A percentile compares a stretch with the other conserved stretches of the same genome.
Evolutionary conservation across 441 rosid species (phyloP).

Genomic region (Croton setiger): DNA sequence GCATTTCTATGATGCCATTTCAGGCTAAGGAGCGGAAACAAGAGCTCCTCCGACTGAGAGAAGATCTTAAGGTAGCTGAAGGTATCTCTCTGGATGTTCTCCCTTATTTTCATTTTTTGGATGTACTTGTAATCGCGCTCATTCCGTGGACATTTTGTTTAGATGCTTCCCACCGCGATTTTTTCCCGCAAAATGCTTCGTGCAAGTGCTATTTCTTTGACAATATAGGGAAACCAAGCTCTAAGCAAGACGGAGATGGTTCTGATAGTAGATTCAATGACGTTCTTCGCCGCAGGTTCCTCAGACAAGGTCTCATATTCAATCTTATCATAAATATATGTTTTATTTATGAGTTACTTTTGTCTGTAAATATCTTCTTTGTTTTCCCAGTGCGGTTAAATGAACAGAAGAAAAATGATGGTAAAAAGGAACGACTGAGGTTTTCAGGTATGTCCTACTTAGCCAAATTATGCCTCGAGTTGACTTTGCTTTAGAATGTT

Average conservation of each 20-base stretch:
- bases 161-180: conserved; percentile 58
- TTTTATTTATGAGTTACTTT: background rate
- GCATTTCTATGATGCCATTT: conserved; percentile 12
- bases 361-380: conserved; percentile 6
- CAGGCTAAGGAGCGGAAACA: conserved; percentile 81
- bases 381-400: conserved; percentile 45
- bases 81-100: conserved; percentile 31
- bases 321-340: background rate
- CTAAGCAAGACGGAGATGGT: conserved; percentile 30
- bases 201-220: conserved; percentile 89
- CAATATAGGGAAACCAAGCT: conserved; percentile 56
- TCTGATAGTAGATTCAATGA: conserved; percentile 56
- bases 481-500: background rate
- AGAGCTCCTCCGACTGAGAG: conserved; percentile 61
- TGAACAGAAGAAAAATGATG: conserved; percentile 35
- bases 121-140: background rate
- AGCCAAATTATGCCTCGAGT: background rate
- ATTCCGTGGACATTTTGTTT: background rate
- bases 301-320: conserved; percentile 56
- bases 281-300: conserved; percentile 72
- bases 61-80: conserved; percentile 76
- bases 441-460: conserved; percentile 38
- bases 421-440: conserved; percentile 28
- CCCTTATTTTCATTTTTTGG: background rate
- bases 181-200: conserved; percentile 54